A percentile compares a stretch with the other conserved stretches of the same genome.
Conservation (phyloP, 306 rosid genomes). For the Dalbergia cochinchinensis region DNA sequence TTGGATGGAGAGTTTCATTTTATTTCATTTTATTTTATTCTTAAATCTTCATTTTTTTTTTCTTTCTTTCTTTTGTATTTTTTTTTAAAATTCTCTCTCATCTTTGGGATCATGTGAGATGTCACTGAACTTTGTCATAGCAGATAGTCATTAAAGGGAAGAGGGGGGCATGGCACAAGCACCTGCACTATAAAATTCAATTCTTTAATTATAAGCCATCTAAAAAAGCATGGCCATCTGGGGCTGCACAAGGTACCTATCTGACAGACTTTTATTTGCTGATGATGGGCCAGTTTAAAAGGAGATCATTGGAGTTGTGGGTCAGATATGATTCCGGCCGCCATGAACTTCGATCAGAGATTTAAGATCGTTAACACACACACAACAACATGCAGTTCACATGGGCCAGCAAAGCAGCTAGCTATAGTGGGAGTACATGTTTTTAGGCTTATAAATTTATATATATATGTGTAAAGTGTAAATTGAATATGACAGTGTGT, state of each 20-base stretch:
- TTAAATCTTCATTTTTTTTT: neutral
- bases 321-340: slow-evolving; percentile 51
- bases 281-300: slow-evolving; percentile 57
- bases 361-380: slow-evolving; percentile 25
- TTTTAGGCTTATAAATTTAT: slow-evolving; percentile 36
- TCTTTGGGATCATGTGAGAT: slow-evolving; percentile 40
- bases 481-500: slow-evolving; percentile 42
- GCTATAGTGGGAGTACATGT: slow-evolving; percentile 49
- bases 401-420: slow-evolving; percentile 63
- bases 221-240: slow-evolving; percentile 11
- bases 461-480: slow-evolving; percentile 49
- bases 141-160: neutral
- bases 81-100: slow-evolving; percentile 4
- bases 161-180: slow-evolving; percentile 36
- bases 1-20: slow-evolving; percentile 31
- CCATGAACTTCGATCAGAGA: slow-evolving; percentile 49
- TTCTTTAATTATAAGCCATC: slow-evolving; percentile 39
- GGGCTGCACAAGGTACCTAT: slow-evolving; percentile 41
- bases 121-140: slow-evolving; percentile 46
- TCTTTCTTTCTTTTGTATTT: neutral
- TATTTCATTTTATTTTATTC: neutral
- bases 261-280: slow-evolving; percentile 47
- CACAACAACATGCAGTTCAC: slow-evolving; percentile 51
- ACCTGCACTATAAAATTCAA: slow-evolving; percentile 46
- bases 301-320: slow-evolving; percentile 60